Evolutionary conservation across 257 asterid species (phyloP), one percentile per base, ranked within the genome.

Genomic region (Solanum chilense): DNA sequence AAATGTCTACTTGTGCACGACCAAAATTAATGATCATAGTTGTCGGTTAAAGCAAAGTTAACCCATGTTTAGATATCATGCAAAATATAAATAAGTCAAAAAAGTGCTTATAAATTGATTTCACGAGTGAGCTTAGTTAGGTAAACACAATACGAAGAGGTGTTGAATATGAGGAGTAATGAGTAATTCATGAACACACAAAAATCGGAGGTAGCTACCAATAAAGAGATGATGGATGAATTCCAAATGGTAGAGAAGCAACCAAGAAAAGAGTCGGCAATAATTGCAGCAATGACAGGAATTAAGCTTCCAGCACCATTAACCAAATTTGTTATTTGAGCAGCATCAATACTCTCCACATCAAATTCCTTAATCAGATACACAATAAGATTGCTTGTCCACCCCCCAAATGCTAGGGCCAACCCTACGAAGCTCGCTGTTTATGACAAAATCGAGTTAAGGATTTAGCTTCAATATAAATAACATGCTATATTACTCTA

Each of bases 241-340:
- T 89, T 87, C 91, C 92, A 92, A 85, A 92, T 88, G 90, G 90
- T 91, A 5, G 93, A 60, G 88, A 41, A 92, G 33, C 92, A 93
- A 13, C 93, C 94, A 5, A 93, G 91, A 80, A 87, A 89, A 0
- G 95, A 93, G 71, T 93, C 94, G 2, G 95, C 93, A 37, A 92
- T 29, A 66, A 91, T 66, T 73, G 95, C 95, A 8, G 86, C 94
- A 13, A 92, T 6, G 1, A 92, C 86, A 8, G 94, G 95, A 85
- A 87, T 86, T 27, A 93, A 85, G 37, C 31, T 89, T 44, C 49
- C 16, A 83, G 89, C 88, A 70, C 94, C 94, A 58, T 7, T 77
- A 68, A 91, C 27, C 3, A 92, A 75, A 11, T 88, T 93, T 86
- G 23, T 52, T 16, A 91, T 87, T 15, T 89, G 90, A 69, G 93